phyloP scores from a whole-genome alignment of 345 rosid species.

The Eucalyptus brandiana region DNA sequence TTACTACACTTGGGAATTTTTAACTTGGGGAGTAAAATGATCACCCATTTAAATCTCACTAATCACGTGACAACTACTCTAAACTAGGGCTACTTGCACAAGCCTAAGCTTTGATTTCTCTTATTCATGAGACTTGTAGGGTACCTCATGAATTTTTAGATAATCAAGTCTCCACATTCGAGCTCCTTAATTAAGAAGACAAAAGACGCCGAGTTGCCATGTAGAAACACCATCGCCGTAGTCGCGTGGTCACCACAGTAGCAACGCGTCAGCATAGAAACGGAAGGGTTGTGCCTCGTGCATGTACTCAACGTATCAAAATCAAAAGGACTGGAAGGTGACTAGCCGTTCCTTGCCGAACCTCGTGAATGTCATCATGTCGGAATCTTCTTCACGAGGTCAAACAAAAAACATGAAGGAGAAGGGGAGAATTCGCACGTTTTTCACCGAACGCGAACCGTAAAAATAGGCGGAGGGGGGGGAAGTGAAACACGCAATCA shows the following conservation, averaged over 20 bases:
- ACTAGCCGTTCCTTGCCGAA: background rate
- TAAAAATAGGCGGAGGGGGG: background rate
- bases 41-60: rapidly evolving
- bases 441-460: background rate
- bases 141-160: rapidly evolving
- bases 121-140: background rate
- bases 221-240: too few species aligned
- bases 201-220: rapidly evolving
- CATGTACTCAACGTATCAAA: background rate
- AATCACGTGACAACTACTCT: rapidly evolving
- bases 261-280: background rate
- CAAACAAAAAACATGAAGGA: too few species aligned
- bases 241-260: background rate
- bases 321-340: background rate
- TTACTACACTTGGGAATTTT: background rate
- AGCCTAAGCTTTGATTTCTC: background rate
- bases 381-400: background rate
- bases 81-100: rapidly evolving
- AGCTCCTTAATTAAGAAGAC: rapidly evolving
- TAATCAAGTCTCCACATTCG: rapidly evolving
- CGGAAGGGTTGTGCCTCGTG: background rate
- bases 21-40: rapidly evolving
- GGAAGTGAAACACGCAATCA: background rate
- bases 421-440: background rate
- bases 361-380: background rate